Percentiles rank a stretch among this genome's conserved stretches.
phyloP scores from a whole-genome alignment of 768 basidiomycete genomes.

The Podaxis mareebaensis region DNA sequence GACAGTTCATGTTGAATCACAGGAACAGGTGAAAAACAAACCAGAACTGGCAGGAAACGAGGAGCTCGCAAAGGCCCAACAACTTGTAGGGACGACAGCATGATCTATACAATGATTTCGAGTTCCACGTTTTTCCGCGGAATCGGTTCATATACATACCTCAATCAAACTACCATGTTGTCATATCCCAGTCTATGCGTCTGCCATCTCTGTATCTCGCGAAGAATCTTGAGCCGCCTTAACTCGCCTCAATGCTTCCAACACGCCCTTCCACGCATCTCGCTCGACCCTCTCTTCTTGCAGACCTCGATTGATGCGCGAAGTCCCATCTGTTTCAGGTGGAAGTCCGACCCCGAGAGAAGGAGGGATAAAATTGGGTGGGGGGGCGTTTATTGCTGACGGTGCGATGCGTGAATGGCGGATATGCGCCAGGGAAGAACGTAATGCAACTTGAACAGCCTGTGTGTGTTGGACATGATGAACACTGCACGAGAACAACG shows the following conservation, averaged over 20 bases:
- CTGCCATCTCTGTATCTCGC: constrained; percentile 19
- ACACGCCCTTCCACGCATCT: constrained; percentile 77
- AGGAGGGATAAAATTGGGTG: constrained; percentile 71
- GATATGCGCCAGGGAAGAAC: constrained; percentile 80
- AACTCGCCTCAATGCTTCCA: constrained; percentile 65
- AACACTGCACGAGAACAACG: constrained; percentile 8
- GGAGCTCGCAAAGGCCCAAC: constrained; percentile 56
- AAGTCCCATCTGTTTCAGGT: constrained; percentile 30
- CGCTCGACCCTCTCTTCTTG: constrained; percentile 78
- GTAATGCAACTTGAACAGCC: constrained; percentile 76
- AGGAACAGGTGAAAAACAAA: constrained; percentile 41
- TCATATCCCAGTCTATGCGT: background rate
- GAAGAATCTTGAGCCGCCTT: constrained; percentile 42
- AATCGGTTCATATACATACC: background rate
- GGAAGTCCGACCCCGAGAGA: constrained; percentile 80
- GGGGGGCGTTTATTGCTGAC: constrained; percentile 83
- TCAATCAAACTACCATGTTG: background rate
- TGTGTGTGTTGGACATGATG: constrained; percentile 27
- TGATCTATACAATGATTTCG: background rate
- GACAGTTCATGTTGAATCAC: constrained; percentile 16
- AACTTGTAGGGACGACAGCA: background rate
- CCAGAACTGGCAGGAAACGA: constrained; percentile 40
- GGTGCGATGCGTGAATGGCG: constrained; percentile 81
- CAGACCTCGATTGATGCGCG: constrained; percentile 55
- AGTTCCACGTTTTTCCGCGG: background rate